Percentiles rank a stretch among this genome's conserved stretches.
phyloP scores from a whole-genome alignment of 352 stramenopile species.

The Globisporangium rhizosaccharum region DNA sequence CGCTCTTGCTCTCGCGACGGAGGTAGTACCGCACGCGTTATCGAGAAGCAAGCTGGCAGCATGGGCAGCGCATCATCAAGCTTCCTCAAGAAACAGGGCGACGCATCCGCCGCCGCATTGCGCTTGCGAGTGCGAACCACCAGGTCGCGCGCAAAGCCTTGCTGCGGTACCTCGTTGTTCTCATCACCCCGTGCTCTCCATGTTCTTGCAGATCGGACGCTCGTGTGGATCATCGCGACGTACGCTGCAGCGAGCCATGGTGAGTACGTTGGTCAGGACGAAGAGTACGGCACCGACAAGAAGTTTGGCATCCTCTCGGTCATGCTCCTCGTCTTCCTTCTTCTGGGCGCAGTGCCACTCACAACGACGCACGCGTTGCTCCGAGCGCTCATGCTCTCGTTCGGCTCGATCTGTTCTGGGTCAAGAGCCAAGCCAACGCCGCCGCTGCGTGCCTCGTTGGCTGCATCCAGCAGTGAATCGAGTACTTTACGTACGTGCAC shows the following conservation, averaged over 20 bases:
- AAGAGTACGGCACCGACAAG: conserved; percentile 27
- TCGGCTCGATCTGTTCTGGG: conserved; percentile 84
- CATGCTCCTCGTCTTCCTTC: conserved; percentile 23
- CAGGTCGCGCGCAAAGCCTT: conserved; percentile 70
- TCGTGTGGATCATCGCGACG: conserved; percentile 70
- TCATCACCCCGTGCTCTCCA: conserved; percentile 57
- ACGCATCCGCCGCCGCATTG: conserved; percentile 38
- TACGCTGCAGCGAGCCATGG: conserved; percentile 55
- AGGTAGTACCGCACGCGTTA: too few species aligned
- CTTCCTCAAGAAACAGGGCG: conserved; percentile 34
- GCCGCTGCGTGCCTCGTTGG: conserved; percentile 45
- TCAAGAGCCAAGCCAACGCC: conserved; percentile 44
- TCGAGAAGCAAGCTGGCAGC: too few species aligned
- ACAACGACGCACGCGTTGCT: conserved; percentile 36
- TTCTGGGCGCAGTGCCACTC: conserved; percentile 61
- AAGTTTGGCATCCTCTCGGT: conserved; percentile 35
- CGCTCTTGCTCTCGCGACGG: too few species aligned
- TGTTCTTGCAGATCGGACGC: conserved; percentile 56
- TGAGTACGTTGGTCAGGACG: conserved; percentile 33
- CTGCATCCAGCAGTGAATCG: conserved; percentile 45
- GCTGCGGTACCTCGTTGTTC: conserved; percentile 63
- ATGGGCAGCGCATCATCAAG: conserved; percentile 29
- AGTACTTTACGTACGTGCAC: conserved; percentile 79
- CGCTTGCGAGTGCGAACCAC: conserved; percentile 84
- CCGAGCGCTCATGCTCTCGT: conserved; percentile 74